Conservation (phyloP, 768 basidiomycete species). For the Boletus bicolor region DNA sequence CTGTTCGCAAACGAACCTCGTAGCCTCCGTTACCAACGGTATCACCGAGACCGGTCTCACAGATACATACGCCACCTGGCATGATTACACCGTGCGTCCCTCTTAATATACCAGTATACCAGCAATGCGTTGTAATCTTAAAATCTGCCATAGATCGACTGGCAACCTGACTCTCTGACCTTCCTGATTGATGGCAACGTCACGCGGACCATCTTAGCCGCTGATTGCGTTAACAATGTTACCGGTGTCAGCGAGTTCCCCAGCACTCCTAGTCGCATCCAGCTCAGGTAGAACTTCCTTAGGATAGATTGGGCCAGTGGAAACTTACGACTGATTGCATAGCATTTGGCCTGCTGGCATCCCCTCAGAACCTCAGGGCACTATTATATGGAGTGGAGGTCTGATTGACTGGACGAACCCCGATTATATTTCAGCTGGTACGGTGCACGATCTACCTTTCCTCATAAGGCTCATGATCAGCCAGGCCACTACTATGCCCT, state of each 20-base stretch:
- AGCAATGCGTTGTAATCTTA: background rate
- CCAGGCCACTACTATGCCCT: conserved; percentile 69
- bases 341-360: conserved; percentile 85
- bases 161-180: conserved; percentile 64
- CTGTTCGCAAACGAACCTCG: background rate
- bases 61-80: conserved; percentile 69
- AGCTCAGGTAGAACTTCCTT: conserved; percentile 57
- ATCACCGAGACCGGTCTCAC: conserved; percentile 43
- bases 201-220: conserved; percentile 65
- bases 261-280: conserved; percentile 74
- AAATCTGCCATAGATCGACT: conserved; percentile 57
- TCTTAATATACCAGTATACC: background rate
- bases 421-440: conserved; percentile 68
- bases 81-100: conserved; percentile 66
- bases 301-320: background rate
- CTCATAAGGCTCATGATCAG: background rate
- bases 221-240: conserved; percentile 48
- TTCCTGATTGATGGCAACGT: conserved; percentile 69
- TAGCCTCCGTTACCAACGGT: conserved; percentile 50
- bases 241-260: conserved; percentile 67
- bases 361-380: conserved; percentile 55
- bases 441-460: background rate
- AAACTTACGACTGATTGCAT: conserved; percentile 2
- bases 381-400: conserved; percentile 76
- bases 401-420: conserved; percentile 80